phyloP scores from a whole-genome alignment of 2,329 filamentous ascomycete genomes.

The Fusarium gaditjirri region DNA sequence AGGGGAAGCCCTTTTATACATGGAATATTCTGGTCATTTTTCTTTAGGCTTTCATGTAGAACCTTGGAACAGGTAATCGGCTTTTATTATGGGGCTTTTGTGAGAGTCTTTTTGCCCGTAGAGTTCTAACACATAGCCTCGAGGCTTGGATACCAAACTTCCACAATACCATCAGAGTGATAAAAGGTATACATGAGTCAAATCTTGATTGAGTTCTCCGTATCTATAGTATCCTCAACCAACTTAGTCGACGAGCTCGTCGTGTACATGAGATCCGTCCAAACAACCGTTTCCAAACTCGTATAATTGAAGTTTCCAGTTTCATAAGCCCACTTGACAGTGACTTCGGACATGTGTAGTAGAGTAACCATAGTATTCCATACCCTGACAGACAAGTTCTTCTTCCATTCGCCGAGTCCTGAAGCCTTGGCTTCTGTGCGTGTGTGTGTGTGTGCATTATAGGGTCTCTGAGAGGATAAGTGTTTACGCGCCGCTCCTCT shows the following conservation, averaged over 20 bases:
- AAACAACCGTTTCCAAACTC: neutral
- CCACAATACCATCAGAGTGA: neutral
- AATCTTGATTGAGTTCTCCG: neutral
- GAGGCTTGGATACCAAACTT: neutral
- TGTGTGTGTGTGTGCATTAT: too few species aligned
- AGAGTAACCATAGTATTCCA: too few species aligned
- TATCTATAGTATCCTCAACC: accelerated
- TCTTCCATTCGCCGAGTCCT: neutral
- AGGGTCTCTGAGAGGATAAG: too few species aligned
- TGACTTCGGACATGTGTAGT: neutral
- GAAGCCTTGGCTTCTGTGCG: too few species aligned
- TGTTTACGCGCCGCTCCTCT: too few species aligned
- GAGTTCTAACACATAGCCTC: neutral
- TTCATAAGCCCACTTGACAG: neutral
- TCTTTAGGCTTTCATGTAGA: neutral
- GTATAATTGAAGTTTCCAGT: neutral
- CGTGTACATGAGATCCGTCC: accelerated
- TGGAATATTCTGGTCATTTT: neutral
- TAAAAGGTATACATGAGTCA: neutral
- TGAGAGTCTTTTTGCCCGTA: neutral
- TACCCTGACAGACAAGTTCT: neutral
- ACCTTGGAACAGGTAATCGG: neutral
- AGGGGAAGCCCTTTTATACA: neutral
- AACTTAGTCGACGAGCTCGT: too few species aligned
- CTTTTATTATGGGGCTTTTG: accelerated